Evolutionary conservation across 1,139 yeast genomes (phyloP).

Genomic region (Yamadazyma epiphylla): DNA sequence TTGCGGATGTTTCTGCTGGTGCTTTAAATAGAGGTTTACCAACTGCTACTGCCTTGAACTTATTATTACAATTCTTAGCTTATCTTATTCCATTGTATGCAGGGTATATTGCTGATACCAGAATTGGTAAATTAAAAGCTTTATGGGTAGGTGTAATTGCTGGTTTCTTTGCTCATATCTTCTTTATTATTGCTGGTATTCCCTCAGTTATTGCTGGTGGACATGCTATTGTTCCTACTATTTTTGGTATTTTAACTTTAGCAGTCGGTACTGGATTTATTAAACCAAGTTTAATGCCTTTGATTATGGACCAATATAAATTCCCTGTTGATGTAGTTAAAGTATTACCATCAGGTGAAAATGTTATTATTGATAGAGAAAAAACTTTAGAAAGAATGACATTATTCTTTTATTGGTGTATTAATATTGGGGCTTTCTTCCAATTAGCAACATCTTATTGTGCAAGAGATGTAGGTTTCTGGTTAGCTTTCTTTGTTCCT

Average conservation of each 20-base stretch:
- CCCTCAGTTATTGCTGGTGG: constrained; percentile 28
- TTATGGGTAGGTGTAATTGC: constrained; percentile 32
- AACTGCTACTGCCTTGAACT: constrained; percentile 31
- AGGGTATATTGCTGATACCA: constrained; percentile 37
- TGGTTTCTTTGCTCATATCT: constrained; percentile 30
- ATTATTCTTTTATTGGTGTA: constrained; percentile 70
- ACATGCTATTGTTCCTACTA: constrained; percentile 27
- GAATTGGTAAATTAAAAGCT: constrained; percentile 32
- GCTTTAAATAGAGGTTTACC: constrained; percentile 34
- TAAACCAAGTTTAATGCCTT: constrained; percentile 46
- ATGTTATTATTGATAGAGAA: constrained; percentile 65
- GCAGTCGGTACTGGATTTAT: constrained; percentile 44
- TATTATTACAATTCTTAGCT: constrained; percentile 32
- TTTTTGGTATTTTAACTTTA: constrained; percentile 27
- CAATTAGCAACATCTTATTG: constrained; percentile 71
- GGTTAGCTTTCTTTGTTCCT: constrained; percentile 66
- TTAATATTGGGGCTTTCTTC: constrained; percentile 73
- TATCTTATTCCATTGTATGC: constrained; percentile 38
- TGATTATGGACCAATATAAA: constrained; percentile 44
- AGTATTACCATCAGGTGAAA: constrained; percentile 54
- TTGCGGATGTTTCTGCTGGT: constrained; percentile 28
- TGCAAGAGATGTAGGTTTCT: constrained; percentile 64
- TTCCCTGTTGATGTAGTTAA: constrained; percentile 53
- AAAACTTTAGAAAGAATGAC: constrained; percentile 69
- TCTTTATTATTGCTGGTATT: constrained; percentile 33